Evolutionary conservation across 257 asterid genomes (phyloP).

Genomic region (Apocynum venetum): DNA sequence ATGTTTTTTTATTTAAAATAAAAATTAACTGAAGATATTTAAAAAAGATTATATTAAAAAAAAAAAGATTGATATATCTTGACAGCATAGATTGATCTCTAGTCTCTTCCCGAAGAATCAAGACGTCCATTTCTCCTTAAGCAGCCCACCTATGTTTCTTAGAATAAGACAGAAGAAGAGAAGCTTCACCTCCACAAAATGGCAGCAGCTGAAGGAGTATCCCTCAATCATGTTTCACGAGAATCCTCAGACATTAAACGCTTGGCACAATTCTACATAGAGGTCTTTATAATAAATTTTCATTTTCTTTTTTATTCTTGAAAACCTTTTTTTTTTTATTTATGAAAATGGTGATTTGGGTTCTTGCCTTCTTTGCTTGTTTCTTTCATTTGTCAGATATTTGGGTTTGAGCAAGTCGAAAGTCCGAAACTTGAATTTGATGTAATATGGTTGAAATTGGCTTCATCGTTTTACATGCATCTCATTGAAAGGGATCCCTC

Average conservation of each 20-base stretch:
- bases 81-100: too few relatives aligned
- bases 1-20: too few relatives aligned
- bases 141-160: too few relatives aligned
- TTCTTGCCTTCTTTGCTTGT: not conserved
- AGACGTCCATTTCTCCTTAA: too few relatives aligned
- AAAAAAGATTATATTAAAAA: too few relatives aligned
- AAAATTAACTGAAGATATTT: too few relatives aligned
- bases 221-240: slow-evolving; percentile 78
- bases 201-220: slow-evolving; percentile 62
- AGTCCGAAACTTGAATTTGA: slow-evolving; percentile 58
- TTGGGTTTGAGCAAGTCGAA: slow-evolving; percentile 81
- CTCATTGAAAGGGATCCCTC: slow-evolving; percentile 80
- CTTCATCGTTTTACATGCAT: slow-evolving; percentile 60
- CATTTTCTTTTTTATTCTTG: not conserved
- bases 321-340: not conserved
- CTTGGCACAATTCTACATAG: slow-evolving; percentile 71
- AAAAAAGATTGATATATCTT: too few relatives aligned
- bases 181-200: slow-evolving; percentile 8
- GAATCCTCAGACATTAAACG: slow-evolving; percentile 71
- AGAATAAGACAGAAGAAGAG: not conserved
- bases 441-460: slow-evolving; percentile 79
- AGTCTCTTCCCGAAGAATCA: too few relatives aligned
- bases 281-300: slow-evolving; percentile 34
- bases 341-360: slow-evolving; percentile 8
- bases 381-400: slow-evolving; percentile 30